Conservation (phyloP, 2,329 filamentous ascomycete genomes). For the Pseudogymnoascus sp. region DNA sequence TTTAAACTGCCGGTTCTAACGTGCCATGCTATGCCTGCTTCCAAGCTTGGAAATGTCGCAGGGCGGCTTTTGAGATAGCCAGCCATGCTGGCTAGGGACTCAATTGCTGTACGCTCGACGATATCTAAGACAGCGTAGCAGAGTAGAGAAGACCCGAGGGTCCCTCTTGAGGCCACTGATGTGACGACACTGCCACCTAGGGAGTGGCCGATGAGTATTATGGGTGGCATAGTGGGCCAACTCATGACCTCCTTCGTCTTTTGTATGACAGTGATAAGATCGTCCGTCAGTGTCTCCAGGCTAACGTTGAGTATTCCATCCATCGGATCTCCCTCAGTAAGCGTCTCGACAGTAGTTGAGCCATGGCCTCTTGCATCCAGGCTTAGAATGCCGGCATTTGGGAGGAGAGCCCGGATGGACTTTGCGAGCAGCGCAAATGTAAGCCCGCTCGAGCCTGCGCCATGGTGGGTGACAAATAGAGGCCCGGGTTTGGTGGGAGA, state of each 20-base stretch:
- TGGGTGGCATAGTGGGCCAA: conserved; percentile 65
- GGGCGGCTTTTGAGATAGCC: conserved; percentile 80
- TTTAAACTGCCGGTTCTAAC: conserved; percentile 79
- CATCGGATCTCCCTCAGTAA: conserved; percentile 23
- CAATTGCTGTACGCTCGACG: conserved; percentile 91
- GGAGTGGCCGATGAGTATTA: conserved; percentile 83
- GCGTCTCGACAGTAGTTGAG: conserved; percentile 44
- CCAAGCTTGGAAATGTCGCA: conserved; percentile 63
- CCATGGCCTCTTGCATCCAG: conserved; percentile 85
- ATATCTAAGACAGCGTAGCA: conserved; percentile 91
- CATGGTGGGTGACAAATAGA: conserved; percentile 89
- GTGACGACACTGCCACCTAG: conserved; percentile 88
- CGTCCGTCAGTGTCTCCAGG: conserved; percentile 62
- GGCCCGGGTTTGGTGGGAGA: conserved; percentile 67
- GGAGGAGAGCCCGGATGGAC: conserved; percentile 68
- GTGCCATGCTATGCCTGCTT: conserved; percentile 88
- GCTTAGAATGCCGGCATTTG: conserved; percentile 74
- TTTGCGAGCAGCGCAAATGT: conserved; percentile 78
- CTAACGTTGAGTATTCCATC: conserved; percentile 53
- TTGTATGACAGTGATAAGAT: conserved; percentile 62
- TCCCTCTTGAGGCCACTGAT: conserved; percentile 62
- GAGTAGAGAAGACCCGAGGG: conserved; percentile 59
- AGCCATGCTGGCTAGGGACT: conserved; percentile 90
- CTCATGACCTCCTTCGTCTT: conserved; percentile 59
- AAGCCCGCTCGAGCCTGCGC: conserved; percentile 84